Percentiles rank a stretch among this genome's conserved stretches.
These are phyloP conservation scores for Adansonia rubrostipa DNA, from an alignment of 441 rosid genomes.

Conservation along the genomic window DNA sequence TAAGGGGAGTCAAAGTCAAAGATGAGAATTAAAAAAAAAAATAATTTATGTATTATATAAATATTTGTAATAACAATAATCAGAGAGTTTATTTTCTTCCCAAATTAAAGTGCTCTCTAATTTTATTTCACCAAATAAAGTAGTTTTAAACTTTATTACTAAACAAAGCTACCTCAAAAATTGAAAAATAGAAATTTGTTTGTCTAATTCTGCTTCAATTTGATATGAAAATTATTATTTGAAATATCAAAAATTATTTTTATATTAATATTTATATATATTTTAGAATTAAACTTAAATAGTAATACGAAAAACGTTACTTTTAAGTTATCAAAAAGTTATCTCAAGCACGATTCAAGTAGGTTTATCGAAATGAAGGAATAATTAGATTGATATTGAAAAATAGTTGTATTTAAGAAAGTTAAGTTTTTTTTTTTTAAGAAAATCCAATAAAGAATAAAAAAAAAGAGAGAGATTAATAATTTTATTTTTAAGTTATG, in stretches of 20 bases:
- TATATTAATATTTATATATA: no score
- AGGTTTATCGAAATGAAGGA: no score
- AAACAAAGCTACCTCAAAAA: no score
- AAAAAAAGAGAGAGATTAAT: background rate
- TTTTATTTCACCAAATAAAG: background rate
- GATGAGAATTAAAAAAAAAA: background rate
- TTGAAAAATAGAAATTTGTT: no score
- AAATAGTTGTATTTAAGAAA: background rate
- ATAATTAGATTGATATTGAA: background rate
- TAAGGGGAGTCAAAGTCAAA: conserved; percentile 35
- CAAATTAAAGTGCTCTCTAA: background rate
- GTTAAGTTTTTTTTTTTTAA: background rate
- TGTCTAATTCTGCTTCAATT: no score
- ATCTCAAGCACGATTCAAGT: no score
- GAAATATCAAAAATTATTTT: no score
- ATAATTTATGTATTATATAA: background rate
- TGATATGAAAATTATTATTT: no score
- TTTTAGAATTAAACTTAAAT: no score
- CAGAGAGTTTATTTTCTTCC: background rate
- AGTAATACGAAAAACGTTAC: no score
- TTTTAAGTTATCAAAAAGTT: no score
- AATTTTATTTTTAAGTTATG: background rate
- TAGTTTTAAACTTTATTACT: background rate
- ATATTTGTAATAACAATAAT: background rate
- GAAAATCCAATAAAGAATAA: background rate